A percentile compares a stretch with the other conserved stretches of the same genome.
phyloP scores from a whole-genome alignment of 139 green algal species.

The Pseudopediastrum boryanum region DNA sequence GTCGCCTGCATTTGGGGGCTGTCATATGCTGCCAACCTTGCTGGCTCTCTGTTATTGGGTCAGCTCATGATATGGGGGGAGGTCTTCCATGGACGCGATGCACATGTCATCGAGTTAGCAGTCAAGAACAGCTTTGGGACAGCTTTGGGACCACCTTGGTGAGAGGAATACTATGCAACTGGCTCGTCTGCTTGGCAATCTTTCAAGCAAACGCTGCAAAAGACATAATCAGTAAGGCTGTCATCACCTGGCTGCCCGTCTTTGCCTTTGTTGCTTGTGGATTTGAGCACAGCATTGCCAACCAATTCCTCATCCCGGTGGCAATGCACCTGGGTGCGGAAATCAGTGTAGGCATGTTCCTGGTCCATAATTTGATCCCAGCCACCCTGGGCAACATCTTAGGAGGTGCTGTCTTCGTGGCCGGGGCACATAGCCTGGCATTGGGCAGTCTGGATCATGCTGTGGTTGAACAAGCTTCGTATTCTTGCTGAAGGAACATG shows the following conservation, averaged over 20 bases:
- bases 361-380: constrained; percentile 71
- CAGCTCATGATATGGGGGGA: no score
- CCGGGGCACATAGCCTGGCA: no score
- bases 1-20: no score
- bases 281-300: constrained; percentile 75
- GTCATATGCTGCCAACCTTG: no score
- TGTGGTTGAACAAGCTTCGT: no score
- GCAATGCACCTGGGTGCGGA: constrained; percentile 45
- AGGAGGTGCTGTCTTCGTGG: constrained; percentile 69
- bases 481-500: no score
- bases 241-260: constrained; percentile 71
- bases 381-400: constrained; percentile 86
- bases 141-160: no score
- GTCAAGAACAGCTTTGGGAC: no score
- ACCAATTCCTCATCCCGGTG: constrained; percentile 67
- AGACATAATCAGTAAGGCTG: constrained; percentile 65
- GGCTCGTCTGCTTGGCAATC: constrained; percentile 83
- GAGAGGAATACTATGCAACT: constrained; percentile 89
- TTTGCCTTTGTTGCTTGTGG: constrained; percentile 75
- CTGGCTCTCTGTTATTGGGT: no score
- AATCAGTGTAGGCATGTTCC: constrained; percentile 62
- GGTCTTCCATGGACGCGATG: no score
- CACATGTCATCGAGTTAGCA: no score
- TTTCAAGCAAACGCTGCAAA: constrained; percentile 61
- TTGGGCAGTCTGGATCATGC: no score